Conservation (phyloP, 2,329 filamentous ascomycete species). For the Cucurbitaria berberidis region DNA sequence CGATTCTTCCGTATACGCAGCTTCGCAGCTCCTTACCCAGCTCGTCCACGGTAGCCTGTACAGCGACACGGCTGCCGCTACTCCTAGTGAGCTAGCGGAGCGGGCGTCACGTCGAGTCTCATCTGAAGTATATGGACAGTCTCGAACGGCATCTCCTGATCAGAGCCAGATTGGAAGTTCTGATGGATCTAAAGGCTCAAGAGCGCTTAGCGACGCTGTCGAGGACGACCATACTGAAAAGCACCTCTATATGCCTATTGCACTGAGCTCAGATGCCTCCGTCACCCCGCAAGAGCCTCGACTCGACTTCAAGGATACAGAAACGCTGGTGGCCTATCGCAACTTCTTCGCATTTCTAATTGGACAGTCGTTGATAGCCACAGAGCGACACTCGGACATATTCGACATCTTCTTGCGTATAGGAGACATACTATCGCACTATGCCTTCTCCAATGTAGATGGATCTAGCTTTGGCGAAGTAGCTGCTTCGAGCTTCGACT, state of each 20-base stretch:
- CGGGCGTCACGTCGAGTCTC: conserved; percentile 30
- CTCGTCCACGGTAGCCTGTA: conserved; percentile 62
- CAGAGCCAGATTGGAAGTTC: conserved; percentile 46
- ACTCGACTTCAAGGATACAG: conserved; percentile 57
- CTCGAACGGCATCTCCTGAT: conserved; percentile 41
- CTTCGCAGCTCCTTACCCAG: conserved; percentile 62
- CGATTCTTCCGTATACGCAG: conserved; percentile 63
- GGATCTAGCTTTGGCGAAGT: conserved; percentile 69
- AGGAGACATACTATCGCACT: conserved; percentile 62
- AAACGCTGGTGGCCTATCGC: conserved; percentile 64
- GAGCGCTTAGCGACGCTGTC: conserved; percentile 55
- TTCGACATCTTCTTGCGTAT: conserved; percentile 68
- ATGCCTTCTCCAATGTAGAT: conserved; percentile 67
- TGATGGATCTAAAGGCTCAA: conserved; percentile 56
- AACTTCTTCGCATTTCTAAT: conserved; percentile 69
- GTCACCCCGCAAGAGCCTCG: conserved; percentile 37
- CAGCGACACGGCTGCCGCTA: conserved; percentile 36
- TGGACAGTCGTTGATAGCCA: conserved; percentile 67
- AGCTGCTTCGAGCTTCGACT: conserved; percentile 69
- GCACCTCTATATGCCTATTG: conserved; percentile 65
- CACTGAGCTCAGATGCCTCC: conserved; percentile 59
- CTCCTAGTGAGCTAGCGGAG: conserved; percentile 27
- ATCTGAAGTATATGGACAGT: conserved; percentile 35
- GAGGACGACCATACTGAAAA: conserved; percentile 57
- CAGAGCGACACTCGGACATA: conserved; percentile 59